Evolutionary conservation across 495 filamentous ascomycete species (phyloP), one percentile per base, ranked within the genome.

Genomic region (Penicillium ucsense): DNA sequence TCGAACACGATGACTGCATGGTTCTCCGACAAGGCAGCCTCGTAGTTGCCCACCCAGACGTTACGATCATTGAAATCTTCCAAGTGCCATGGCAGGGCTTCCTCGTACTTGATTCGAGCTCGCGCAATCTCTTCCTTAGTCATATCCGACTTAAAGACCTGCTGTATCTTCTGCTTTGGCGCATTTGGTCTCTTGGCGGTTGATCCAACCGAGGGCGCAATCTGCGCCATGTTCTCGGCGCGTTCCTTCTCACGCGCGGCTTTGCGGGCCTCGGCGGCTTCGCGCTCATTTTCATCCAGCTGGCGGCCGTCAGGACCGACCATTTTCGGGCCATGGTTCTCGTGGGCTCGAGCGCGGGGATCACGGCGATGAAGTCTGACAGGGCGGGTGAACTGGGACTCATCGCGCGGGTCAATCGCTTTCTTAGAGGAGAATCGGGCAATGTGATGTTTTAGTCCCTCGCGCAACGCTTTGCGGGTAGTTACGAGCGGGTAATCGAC

Each of bases 61-160:
- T 94, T 86, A 57, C 88, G 94, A 57, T 88, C 85, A 54, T 96
- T 90, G 45, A 89, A 94, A 64, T 98, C 92, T 58, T 98, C 92
- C 41, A 98, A 63, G 60, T 95, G 89, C 92, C 92, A 98, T 7
- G 94, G 94, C 36, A 95, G 67, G 6, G 88, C 85, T 58, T 98
- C 92, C 61, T 98, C 94, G 53, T 97, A 98, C 50, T 89, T 82
- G 20, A 97, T 75, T 39, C 87, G 80, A 8, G 80, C 76, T 44
- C 80, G 77, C 47, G 87, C 89, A 56, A 88, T 84, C 53, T 89
- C 81, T 36, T 86, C 85, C 9, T 86, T 85, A 0, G 88, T 89
- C 66, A 92, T 86, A 59, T 91, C 78, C 32, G 82, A 88, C 59
- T 90, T 85, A 56, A 79, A 82, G 34, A 81, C 73, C 49, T 77